Evolutionary conservation across 805 yeast species (phyloP), one percentile per base, ranked within the genome.

Genomic region (Maudiozyma serrabonitensis): DNA sequence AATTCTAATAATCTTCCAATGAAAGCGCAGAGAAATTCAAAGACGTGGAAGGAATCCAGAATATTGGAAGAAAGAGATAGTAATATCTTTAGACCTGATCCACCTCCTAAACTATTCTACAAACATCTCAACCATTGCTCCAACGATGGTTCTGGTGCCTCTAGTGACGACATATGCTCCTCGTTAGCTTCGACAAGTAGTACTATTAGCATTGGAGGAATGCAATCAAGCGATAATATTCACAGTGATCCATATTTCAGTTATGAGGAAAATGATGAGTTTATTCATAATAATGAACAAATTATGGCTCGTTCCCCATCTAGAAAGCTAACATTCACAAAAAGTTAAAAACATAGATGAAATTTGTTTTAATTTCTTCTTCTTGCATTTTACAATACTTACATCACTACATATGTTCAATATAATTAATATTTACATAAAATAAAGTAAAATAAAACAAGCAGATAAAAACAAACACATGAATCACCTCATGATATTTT

Each of bases 21-120:
- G 11, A n/a, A 13, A 16, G 9, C 19, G 15, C 25, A 18, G 2
- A 18, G 23, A 11, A 38, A 16, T 18, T 38, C 41, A 9, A 38
- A 19, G 41, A 38, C 21, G 11, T 38, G 41, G 47, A 40, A 19
- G 21, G 19, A 40, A 15, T 15, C 38, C 6, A 39, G 38, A 11
- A 26, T 31, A 41, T n/a, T 28, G 9, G 32, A 41, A 41, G 37
- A 46, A 21, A 18, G 16, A 25, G 37, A 31, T 28, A 19, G 18
- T 31, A 47, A 18, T 38, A 45, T 45, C n/a, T 56, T 54, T 47
- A 55, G 47, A 42, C 52, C 53, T 19, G 64, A 60, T n/a, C 58
- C 60, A 2, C 66, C 67, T 12, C 66, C 66, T 26, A 57, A 50
- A 35, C 52, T 62, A n/a, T 58, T 63, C 5, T 52, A 59, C 3